A percentile compares a stretch with the other conserved stretches of the same genome.
phyloP scores from a whole-genome alignment of 2,329 filamentous ascomycete species.

The Rhynchosporium secalis region DNA sequence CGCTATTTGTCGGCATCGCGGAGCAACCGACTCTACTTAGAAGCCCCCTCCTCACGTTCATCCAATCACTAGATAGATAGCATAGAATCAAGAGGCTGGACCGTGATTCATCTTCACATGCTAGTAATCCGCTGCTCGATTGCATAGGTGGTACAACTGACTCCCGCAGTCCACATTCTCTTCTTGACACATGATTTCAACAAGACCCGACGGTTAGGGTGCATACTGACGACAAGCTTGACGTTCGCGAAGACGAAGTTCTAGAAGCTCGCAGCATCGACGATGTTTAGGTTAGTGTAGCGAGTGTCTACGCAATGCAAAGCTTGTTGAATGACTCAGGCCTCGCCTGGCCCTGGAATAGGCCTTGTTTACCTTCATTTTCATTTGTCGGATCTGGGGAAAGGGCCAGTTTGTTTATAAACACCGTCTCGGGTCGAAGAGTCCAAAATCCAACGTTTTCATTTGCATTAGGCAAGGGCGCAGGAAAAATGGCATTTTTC shows the following conservation, averaged over 20 bases:
- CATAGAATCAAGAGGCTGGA: conserved; percentile 24
- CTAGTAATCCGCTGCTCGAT: conserved; percentile 20
- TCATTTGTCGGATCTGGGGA: conserved; percentile 21
- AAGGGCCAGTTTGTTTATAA: conserved; percentile 30
- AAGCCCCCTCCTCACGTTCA: conserved; percentile 4
- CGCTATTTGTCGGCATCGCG: conserved; percentile 11
- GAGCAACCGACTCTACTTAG: background rate
- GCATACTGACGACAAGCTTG: conserved; percentile 21
- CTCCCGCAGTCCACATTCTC: conserved; percentile 30
- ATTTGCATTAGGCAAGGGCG: conserved; percentile 29
- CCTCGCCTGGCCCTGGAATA: conserved; percentile 30
- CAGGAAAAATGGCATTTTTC: conserved; percentile 13
- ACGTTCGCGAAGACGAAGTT: conserved; percentile 20
- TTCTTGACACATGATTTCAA: conserved; percentile 34
- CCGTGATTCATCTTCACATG: conserved; percentile 23
- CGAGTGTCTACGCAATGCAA: conserved; percentile 6
- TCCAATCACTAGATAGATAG: conserved; percentile 3
- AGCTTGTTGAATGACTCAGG: conserved; percentile 16
- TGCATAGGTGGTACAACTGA: conserved; percentile 22
- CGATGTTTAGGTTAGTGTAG: background rate
- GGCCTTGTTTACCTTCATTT: conserved; percentile 36
- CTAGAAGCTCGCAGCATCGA: background rate
- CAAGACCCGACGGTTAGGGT: conserved; percentile 31
- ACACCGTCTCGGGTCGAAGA: conserved; percentile 31
- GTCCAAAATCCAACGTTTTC: conserved; percentile 28